These are phyloP conservation scores for Hypomyces rosellus DNA, from an alignment of 2,329 filamentous ascomycete species.

Conservation along the genomic window DNA sequence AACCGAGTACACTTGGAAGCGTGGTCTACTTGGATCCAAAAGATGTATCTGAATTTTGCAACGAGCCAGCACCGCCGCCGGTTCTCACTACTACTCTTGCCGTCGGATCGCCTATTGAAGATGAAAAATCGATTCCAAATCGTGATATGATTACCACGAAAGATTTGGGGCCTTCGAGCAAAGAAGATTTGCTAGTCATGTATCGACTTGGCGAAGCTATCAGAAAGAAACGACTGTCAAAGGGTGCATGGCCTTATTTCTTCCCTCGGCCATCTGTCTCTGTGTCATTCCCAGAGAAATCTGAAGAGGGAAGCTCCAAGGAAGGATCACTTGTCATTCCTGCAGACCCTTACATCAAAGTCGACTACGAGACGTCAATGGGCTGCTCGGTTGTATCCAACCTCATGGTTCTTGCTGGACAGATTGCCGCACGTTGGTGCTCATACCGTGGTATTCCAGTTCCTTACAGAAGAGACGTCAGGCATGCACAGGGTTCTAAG, in stretches of 20 bases:
- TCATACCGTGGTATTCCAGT: slow-evolving; percentile 50
- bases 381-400: slow-evolving; percentile 31
- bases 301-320: slow-evolving; percentile 8
- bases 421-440: slow-evolving; percentile 57
- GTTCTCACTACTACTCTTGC: slow-evolving; percentile 20
- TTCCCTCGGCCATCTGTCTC: slow-evolving; percentile 36
- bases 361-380: slow-evolving; percentile 24
- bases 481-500: slow-evolving; percentile 30
- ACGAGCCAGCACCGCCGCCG: slow-evolving; percentile 24
- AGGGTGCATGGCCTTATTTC: slow-evolving; percentile 46
- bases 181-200: slow-evolving; percentile 41
- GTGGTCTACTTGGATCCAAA: slow-evolving; percentile 53
- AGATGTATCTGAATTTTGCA: slow-evolving; percentile 40
- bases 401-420: slow-evolving; percentile 55
- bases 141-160: slow-evolving; percentile 38
- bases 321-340: slow-evolving; percentile 21
- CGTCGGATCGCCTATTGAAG: slow-evolving; percentile 22
- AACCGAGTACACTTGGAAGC: slow-evolving; percentile 45
- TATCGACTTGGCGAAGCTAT: slow-evolving; percentile 42
- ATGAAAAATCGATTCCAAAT: slow-evolving; percentile 16
- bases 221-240: slow-evolving; percentile 34
- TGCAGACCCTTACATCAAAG: slow-evolving; percentile 46
- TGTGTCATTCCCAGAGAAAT: slow-evolving; percentile 33
- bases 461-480: slow-evolving; percentile 50
- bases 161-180: slow-evolving; percentile 37